Base-by-base conservation (phyloP, 768 basidiomycete genomes). In the Xerocomellus dryophilus region DNA sequence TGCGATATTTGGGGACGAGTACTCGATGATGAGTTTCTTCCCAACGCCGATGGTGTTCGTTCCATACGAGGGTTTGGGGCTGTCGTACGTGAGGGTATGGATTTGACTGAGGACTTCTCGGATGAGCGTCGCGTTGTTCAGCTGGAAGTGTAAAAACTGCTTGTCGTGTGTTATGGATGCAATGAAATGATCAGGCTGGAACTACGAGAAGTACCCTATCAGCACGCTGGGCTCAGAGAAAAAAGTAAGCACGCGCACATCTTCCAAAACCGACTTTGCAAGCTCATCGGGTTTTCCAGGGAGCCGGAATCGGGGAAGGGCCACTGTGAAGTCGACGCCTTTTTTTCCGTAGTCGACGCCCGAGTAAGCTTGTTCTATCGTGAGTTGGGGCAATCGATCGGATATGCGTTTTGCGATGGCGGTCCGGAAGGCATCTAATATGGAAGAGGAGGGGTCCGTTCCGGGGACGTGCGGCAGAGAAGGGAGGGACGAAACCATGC, bases 1-100 rank as follows among this genome's bases (percentile, higher is more conserved):
- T 18, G 96, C 96, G 61, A 98, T 98, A 67, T 99, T 98, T 15
- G 95, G 95, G 2, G 90, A 92, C 2, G 93, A 97, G 72, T 91
- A 98, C 71, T 98, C 96, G 64, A 96, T 80, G 61, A 96, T 69
- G 56, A 90, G 73, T 46, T 83, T 90, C 74, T 97, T 94, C 11
- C 93, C 93, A 42, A 79, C 76, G 5, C 91, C 93, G 4, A 76
- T 74, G 27, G 76, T 74, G 69, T 93, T 95, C 4, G 82, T 79
- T n/a, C 96, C 96, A 64, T 93, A 99, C 38, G 85, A 82, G 7
- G 86, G 81, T 47, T 76, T 27, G 2, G 83, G 74, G 2, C 78
- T 79, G 40, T 80, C 71, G 67, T 89, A 73, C 12, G 88, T 91
- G 64, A 85, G 79, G n/a, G 75, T 64, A 67, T 91, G 82, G 35